Conservation (phyloP, 2,329 filamentous ascomycete genomes). For the Neonectria coccinea region DNA sequence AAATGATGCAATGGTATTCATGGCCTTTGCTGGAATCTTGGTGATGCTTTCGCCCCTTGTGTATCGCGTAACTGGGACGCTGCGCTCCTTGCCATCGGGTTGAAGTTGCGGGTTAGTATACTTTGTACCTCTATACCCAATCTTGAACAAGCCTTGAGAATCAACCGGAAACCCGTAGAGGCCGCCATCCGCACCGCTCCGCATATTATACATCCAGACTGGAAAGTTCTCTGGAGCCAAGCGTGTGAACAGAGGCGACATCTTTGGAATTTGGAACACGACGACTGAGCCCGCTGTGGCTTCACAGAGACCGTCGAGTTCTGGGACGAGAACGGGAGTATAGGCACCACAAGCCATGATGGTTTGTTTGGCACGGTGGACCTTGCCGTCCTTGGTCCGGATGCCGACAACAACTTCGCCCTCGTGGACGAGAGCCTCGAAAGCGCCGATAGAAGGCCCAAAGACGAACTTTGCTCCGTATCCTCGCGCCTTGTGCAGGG, state of each 20-base stretch:
- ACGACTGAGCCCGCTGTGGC: constrained; percentile 61
- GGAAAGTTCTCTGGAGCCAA: constrained; percentile 60
- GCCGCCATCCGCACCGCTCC: constrained; percentile 48
- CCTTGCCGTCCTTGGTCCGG: constrained; percentile 51
- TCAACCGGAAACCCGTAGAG: constrained; percentile 62
- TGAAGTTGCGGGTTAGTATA: constrained; percentile 58
- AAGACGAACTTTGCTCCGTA: constrained; percentile 58
- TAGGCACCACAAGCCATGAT: constrained; percentile 58
- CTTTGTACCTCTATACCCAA: constrained; percentile 64
- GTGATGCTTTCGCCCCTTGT: constrained; percentile 40
- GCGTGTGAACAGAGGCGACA: constrained; percentile 51
- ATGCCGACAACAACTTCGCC: constrained; percentile 51
- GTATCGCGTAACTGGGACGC: constrained; percentile 56
- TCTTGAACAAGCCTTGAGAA: constrained; percentile 58
- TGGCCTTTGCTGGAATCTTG: constrained; percentile 45
- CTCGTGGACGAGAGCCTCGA: constrained; percentile 44
- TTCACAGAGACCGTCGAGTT: constrained; percentile 57
- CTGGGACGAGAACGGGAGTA: constrained; percentile 56
- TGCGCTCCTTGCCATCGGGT: constrained; percentile 52
- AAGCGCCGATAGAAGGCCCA: constrained; percentile 45
- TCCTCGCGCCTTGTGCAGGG: constrained; percentile 55
- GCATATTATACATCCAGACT: constrained; percentile 51
- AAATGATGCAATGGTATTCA: constrained; percentile 49
- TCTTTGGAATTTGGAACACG: constrained; percentile 56
- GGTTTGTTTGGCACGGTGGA: constrained; percentile 49